Percentiles rank a stretch among this genome's conserved stretches.
These are phyloP conservation scores for Phytophthora idaei DNA, from an alignment of 352 stramenopile species.

Conservation along the genomic window DNA sequence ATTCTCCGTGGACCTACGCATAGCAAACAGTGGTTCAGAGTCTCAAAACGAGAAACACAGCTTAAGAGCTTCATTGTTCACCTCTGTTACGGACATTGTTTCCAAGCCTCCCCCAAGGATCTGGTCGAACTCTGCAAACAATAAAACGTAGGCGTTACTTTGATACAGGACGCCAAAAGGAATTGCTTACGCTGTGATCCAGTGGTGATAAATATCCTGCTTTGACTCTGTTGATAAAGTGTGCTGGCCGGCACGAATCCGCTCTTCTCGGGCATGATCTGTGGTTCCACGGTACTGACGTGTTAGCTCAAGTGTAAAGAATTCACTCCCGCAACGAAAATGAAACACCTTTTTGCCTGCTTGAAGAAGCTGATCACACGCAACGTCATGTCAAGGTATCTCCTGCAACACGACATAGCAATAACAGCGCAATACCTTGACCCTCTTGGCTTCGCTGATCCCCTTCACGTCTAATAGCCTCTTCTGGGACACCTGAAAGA, in stretches of 20 bases:
- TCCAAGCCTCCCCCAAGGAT: slow-evolving; percentile 90
- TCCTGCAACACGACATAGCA: not conserved
- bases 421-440: slow-evolving; percentile 56
- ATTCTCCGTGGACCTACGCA: slow-evolving; percentile 89
- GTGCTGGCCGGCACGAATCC: slow-evolving; percentile 75
- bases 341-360: slow-evolving; percentile 66
- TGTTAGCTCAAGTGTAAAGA: not conserved
- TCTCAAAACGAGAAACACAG: not conserved
- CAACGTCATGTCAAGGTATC: slow-evolving; percentile 1
- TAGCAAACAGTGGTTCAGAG: not conserved
- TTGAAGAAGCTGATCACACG: slow-evolving; percentile 59
- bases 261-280: slow-evolving; percentile 78
- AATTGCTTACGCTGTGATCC: slow-evolving; percentile 61
- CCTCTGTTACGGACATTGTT: slow-evolving; percentile 92
- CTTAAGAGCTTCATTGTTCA: slow-evolving; percentile 22
- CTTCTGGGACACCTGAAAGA: slow-evolving; percentile 80
- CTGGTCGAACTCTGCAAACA: slow-evolving; percentile 72
- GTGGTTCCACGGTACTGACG: not conserved
- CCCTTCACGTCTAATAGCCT: slow-evolving; percentile 83
- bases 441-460: slow-evolving; percentile 88
- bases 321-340: not conserved
- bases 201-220: slow-evolving; percentile 79
- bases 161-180: not conserved
- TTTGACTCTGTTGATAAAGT: slow-evolving; percentile 73
- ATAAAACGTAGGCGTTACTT: not conserved